Base-by-base conservation (phyloP, 768 basidiomycete species). In the Podaxis sp. region DNA sequence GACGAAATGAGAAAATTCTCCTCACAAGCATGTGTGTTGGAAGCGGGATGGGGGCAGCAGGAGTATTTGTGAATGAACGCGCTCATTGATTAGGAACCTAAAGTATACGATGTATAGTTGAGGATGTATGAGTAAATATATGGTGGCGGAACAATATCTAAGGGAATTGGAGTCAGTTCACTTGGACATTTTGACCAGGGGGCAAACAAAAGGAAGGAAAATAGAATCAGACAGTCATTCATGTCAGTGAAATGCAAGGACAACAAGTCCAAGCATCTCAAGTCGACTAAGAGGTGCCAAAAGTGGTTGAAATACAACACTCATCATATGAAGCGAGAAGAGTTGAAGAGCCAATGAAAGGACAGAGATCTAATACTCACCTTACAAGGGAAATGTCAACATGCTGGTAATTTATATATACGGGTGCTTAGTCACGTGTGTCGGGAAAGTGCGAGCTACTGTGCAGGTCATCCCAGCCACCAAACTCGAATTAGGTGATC, bases 261-360 rank as follows among this genome's bases (percentile, higher is more conserved):
- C 66, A 46, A 68, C 66, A 46, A 61, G 58, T 65, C 69, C 62
- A 37, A 62, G 62, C 63, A 67, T 65, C 67, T 61, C 84, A 85
- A 71, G 82, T 92, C 88, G 86, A 90, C 90, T 91, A 91, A 91
- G 90, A 92, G 90, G 90, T 91, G 89, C 90, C 90, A 92, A 84
- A 82, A 83, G 87, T 78, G 79, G 75, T 64, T 61, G 60, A 75
- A 68, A 69, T 79, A 83, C 89, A 90, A 91, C 89, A 82, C 90
- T 92, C 90, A 82, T 92, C 90, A 84, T 81, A 66, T 76, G 74
- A 67, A 65, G 40, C 27, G 59, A 63, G 69, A 52, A 67, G 62
- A 47, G 64, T 54, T 36, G 51, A 63, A 38, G 55, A 48, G 5
- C 7, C 2, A 57, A 42, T 57, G 62, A 55, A 21, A 27, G 51